phyloP scores from a whole-genome alignment of 2,329 filamentous ascomycete species.

The Falciphora oryzae region DNA sequence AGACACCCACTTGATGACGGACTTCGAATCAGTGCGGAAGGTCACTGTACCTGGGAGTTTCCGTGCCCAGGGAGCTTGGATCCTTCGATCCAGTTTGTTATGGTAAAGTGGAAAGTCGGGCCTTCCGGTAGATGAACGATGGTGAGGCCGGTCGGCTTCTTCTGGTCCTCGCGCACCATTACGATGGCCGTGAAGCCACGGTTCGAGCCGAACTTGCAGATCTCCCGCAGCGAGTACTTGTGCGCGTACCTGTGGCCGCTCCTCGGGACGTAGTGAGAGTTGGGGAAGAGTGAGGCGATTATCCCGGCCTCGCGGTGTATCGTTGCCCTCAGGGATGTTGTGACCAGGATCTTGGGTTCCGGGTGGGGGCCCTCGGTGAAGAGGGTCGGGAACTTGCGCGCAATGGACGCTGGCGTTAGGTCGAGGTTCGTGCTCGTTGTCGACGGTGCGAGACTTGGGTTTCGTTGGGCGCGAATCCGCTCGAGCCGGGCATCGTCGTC shows the following conservation, averaged over 20 bases:
- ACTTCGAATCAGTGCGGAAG: too few relatives aligned
- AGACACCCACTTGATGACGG: slow-evolving; percentile 38
- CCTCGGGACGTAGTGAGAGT: slow-evolving; percentile 79
- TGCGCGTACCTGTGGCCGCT: slow-evolving; percentile 77
- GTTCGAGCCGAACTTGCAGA: slow-evolving; percentile 76
- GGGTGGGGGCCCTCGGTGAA: slow-evolving; percentile 54
- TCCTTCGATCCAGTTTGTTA: slow-evolving; percentile 86
- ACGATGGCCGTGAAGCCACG: slow-evolving; percentile 79
- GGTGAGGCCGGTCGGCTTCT: slow-evolving; percentile 75
- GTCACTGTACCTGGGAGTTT: slow-evolving; percentile 44
- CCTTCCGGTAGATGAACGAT: slow-evolving; percentile 79
- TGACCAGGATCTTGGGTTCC: slow-evolving; percentile 82
- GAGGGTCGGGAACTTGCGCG: slow-evolving; percentile 56
- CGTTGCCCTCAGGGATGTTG: slow-evolving; percentile 82
- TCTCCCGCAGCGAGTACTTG: slow-evolving; percentile 90
- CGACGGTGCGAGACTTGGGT: slow-evolving; percentile 45
- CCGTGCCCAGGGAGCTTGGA: slow-evolving; percentile 83
- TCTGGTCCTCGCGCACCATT: slow-evolving; percentile 83
- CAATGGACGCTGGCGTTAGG: slow-evolving; percentile 53
- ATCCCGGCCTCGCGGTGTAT: slow-evolving; percentile 78
- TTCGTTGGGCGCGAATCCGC: slow-evolving; percentile 34
- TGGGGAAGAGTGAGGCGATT: slow-evolving; percentile 78
- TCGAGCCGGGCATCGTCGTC: slow-evolving; percentile 31
- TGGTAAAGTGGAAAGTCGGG: slow-evolving; percentile 87
- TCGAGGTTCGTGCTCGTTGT: slow-evolving; percentile 60